These are phyloP conservation scores for Falciphora oryzae DNA, from an alignment of 2,329 filamentous ascomycete species.

Conservation along the genomic window DNA sequence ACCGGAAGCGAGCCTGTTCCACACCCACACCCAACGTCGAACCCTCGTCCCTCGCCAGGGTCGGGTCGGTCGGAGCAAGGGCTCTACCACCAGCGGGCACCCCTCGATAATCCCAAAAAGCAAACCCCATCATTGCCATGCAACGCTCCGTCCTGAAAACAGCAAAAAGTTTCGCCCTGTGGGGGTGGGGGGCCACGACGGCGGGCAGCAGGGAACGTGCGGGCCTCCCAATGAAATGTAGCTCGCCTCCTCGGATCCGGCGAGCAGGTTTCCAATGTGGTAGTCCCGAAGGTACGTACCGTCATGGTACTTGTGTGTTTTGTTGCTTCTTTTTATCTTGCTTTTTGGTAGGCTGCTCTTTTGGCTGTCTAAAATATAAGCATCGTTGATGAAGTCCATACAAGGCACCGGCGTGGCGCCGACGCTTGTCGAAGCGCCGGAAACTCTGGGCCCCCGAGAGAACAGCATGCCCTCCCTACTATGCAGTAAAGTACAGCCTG, in stretches of 20 bases:
- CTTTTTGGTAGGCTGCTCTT: no score
- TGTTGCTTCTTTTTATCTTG: neutral
- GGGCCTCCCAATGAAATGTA: neutral
- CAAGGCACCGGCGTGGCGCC: no score
- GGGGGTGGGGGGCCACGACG: neutral
- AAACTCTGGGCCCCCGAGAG: neutral
- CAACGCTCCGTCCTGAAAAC: neutral
- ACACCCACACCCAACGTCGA: no score
- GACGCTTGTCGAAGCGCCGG: no score
- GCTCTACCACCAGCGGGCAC: neutral
- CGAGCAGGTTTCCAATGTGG: neutral
- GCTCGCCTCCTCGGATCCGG: neutral
- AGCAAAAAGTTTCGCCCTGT: slow-evolving; percentile 1
- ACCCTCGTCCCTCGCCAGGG: neutral
- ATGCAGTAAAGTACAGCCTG: no score
- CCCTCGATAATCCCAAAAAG: neutral
- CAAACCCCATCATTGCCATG: neutral
- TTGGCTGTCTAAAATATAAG: neutral
- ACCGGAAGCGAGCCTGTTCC: neutral
- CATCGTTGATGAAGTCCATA: neutral
- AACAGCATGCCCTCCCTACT: neutral
- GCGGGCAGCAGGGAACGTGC: no score
- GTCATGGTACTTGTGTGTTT: neutral
- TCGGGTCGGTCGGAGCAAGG: neutral
- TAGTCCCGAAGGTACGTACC: neutral